These are phyloP conservation scores for Boeremia exigua DNA, from an alignment of 2,329 filamentous ascomycete genomes.

Conservation along the genomic window DNA sequence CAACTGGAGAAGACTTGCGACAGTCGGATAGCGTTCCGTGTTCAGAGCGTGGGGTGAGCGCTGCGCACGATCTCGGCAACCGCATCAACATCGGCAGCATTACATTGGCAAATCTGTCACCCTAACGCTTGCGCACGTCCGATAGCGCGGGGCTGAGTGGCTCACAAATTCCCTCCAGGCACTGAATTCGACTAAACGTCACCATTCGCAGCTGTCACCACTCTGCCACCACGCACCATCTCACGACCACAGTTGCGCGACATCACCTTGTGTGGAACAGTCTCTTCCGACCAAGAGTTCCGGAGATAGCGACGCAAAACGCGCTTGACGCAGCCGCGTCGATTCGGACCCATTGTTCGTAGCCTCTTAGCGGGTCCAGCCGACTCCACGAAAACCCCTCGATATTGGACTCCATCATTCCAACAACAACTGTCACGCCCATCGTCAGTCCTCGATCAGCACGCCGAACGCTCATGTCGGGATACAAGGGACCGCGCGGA, in stretches of 20 bases:
- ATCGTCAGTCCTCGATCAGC: slow-evolving; percentile 12
- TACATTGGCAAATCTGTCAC: slow-evolving; percentile 12
- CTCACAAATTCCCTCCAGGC: slow-evolving; percentile 16
- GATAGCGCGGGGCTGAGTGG: slow-evolving; percentile 17
- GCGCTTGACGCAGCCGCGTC: slow-evolving; percentile 26
- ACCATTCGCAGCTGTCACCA: slow-evolving; percentile 14
- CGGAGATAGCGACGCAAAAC: slow-evolving; percentile 2
- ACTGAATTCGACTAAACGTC: slow-evolving; percentile 18
- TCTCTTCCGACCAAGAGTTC: background rate
- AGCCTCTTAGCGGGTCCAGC: slow-evolving; percentile 15
- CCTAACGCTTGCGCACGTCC: slow-evolving; percentile 6
- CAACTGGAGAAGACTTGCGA: slow-evolving; percentile 5
- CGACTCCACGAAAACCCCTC: slow-evolving; percentile 25
- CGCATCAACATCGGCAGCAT: slow-evolving; percentile 1
- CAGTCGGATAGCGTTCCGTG: slow-evolving; percentile 2
- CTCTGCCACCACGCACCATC: background rate
- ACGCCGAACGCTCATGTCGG: slow-evolving; percentile 63
- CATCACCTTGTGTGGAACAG: background rate
- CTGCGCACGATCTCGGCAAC: slow-evolving; percentile 15
- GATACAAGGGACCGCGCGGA: slow-evolving; percentile 76
- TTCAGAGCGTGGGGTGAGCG: slow-evolving; percentile 14
- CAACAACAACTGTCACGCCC: slow-evolving; percentile 15
- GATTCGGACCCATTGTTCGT: slow-evolving; percentile 12
- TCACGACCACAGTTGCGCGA: slow-evolving; percentile 3
- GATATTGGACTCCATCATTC: slow-evolving; percentile 22